Evolutionary conservation across 2,329 filamentous ascomycete genomes (phyloP), one percentile per base, ranked within the genome.

Genomic region (Xylariaceae sp.): DNA sequence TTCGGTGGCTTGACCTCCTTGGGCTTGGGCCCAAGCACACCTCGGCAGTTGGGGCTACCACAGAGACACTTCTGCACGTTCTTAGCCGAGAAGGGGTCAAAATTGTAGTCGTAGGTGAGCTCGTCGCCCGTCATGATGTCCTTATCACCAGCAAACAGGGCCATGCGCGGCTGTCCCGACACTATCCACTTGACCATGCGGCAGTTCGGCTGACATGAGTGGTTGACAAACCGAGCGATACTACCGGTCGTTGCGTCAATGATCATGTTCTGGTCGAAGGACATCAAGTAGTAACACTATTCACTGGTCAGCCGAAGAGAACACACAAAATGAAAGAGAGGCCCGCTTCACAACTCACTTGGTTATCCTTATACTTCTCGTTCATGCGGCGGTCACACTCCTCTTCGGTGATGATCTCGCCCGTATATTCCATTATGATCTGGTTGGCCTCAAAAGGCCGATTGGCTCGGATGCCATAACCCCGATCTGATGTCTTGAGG

Each of bases 131-230:
- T 94, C 78, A 84, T 84, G 55, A 98, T 90, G 11, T 87, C 87
- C 30, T 72, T 70, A 48, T 93, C 83, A 19, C 90, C 90, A 10
- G 92, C 92, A 56, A 98, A 98, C 1, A 98, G 75, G 12, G 89
- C 92, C 87, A 98, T 96, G 36, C 92, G 79, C 26, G 90, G 90
- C 57, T 94, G 88, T 18, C 89, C 89, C 31, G 80, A 80, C 35
- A 98, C 92, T 41, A 89, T 90, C 87, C 88, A 94, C 59, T 95
- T 96, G 52, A 94, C 87, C 89, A 98, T 96, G 42, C 83, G 78
- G 61, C 90, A 96, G 56, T 98, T 98, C 3, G 92, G 92, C 37
- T 85, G 82, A 62, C 92, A 98, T 13, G 88, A 94, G 59, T 98
- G 92, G 56, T 98, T 98, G 57, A 98, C 89, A 58, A 98, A 98